Evolutionary conservation across 2,329 filamentous ascomycete species (phyloP).

Genomic region (Pleoardoris graminearum): DNA sequence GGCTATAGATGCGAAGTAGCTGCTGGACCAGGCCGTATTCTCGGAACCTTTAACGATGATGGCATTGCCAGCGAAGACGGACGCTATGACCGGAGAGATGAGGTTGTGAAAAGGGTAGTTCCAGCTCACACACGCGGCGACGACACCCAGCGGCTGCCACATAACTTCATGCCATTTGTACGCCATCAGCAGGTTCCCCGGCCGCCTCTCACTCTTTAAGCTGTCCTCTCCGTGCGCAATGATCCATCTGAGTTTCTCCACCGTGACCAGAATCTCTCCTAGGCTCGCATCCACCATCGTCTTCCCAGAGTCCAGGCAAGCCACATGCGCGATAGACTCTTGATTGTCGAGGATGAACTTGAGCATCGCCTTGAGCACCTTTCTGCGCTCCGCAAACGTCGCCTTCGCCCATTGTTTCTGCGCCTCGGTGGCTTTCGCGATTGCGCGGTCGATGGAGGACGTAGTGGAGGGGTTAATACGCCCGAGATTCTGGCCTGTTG

Average conservation of each 20-base stretch:
- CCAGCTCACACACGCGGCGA: conserved; percentile 92
- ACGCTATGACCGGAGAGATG: conserved; percentile 85
- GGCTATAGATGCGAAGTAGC: conserved; percentile 79
- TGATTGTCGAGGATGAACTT: conserved; percentile 87
- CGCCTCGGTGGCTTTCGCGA: conserved; percentile 72
- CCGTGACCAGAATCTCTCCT: conserved; percentile 91
- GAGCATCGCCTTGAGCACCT: conserved; percentile 79
- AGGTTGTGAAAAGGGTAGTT: conserved; percentile 86
- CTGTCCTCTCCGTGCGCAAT: conserved; percentile 86
- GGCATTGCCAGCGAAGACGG: conserved; percentile 87
- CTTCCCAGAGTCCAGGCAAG: conserved; percentile 92
- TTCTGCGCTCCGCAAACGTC: conserved; percentile 74
- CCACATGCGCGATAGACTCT: conserved; percentile 79
- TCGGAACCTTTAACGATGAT: conserved; percentile 94
- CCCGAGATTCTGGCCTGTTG: conserved; percentile 82
- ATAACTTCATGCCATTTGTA: conserved; percentile 91
- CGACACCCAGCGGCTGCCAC: conserved; percentile 91
- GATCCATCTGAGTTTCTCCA: conserved; percentile 93
- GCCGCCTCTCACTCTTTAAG: conserved; percentile 69
- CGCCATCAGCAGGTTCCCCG: conserved; percentile 89
- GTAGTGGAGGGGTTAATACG: conserved; percentile 75
- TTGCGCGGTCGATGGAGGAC: conserved; percentile 75
- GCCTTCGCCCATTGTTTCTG: conserved; percentile 79
- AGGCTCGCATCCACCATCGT: conserved; percentile 92
- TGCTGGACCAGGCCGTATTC: conserved; percentile 89